Conservation (phyloP, 2,329 filamentous ascomycete genomes). For the Colletotrichum sp. region DNA sequence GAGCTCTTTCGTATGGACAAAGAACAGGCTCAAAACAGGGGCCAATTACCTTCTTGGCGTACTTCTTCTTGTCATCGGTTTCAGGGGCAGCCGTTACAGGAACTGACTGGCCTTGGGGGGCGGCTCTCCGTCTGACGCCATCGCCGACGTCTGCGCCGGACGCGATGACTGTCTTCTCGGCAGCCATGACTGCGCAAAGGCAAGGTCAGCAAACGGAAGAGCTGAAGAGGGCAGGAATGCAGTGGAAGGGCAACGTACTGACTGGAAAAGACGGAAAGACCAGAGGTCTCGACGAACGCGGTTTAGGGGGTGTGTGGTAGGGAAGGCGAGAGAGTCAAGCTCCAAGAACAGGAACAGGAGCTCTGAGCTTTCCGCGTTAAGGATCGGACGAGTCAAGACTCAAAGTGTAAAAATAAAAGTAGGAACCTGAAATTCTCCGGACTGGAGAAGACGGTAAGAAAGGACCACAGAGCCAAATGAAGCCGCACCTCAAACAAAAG, state of each 20-base stretch:
- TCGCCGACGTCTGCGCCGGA: conserved; percentile 66
- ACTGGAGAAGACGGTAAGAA: conserved; percentile 7
- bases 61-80: conserved; percentile 65
- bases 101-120: conserved; percentile 47
- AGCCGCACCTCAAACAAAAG: conserved; percentile 1
- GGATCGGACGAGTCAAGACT: conserved; percentile 26
- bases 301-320: neutral
- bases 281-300: conserved; percentile 12
- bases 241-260: neutral
- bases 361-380: conserved; percentile 21
- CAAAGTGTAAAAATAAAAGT: conserved; percentile 11
- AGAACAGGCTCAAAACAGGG: neutral
- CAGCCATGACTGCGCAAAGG: conserved; percentile 49
- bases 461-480: neutral
- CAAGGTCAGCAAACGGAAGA: conserved; percentile 12
- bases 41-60: conserved; percentile 56
- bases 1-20: neutral
- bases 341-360: conserved; percentile 24
- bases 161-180: conserved; percentile 59
- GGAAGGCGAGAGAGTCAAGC: conserved; percentile 1
- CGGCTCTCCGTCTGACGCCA: conserved; percentile 61
- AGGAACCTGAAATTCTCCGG: neutral
- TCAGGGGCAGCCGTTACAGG: conserved; percentile 43
- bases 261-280: conserved; percentile 5
- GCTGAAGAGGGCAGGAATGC: neutral